Percentiles rank a stretch among this genome's conserved stretches.
phyloP scores from a whole-genome alignment of 2,329 filamentous ascomycete genomes.

The Paraphoma sp. region DNA sequence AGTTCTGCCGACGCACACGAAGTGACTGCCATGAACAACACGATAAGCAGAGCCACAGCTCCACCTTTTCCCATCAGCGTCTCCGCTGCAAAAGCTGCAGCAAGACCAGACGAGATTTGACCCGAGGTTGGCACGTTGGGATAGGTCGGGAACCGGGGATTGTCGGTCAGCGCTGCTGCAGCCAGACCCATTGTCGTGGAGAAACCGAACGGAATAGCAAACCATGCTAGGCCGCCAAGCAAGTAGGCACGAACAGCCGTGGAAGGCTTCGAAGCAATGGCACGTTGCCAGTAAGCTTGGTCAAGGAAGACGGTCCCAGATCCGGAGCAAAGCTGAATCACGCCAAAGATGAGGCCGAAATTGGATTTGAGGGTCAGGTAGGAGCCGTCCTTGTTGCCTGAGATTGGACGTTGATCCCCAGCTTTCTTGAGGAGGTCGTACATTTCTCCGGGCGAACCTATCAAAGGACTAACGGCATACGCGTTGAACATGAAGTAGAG shows the following conservation, averaged over 20 bases:
- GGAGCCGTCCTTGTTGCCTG: constrained; percentile 49
- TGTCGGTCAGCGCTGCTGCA: constrained; percentile 53
- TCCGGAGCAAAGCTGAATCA: constrained; percentile 51
- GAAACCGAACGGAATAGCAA: constrained; percentile 57
- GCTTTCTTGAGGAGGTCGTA: constrained; percentile 51
- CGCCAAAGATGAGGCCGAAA: constrained; percentile 53
- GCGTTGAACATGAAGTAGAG: constrained; percentile 54
- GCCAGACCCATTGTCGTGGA: constrained; percentile 56
- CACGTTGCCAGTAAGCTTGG: constrained; percentile 57
- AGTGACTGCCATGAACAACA: constrained; percentile 46
- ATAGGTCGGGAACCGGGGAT: constrained; percentile 54
- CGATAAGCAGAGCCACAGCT: constrained; percentile 35
- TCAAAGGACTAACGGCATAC: constrained; percentile 48
- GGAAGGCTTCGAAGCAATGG: constrained; percentile 40
- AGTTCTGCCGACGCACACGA: constrained; percentile 49
- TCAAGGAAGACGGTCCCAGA: constrained; percentile 51
- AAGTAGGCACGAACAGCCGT: constrained; percentile 39
- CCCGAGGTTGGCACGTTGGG: constrained; percentile 35
- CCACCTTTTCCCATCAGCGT: constrained; percentile 38
- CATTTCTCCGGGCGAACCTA: constrained; percentile 49
- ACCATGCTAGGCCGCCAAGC: constrained; percentile 56
- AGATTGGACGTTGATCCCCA: constrained; percentile 44
- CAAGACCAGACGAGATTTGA: constrained; percentile 38
- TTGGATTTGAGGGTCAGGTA: constrained; percentile 52
- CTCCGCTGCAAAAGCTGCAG: constrained; percentile 37